phyloP scores from a whole-genome alignment of 257 asterid species.

The Salvia splendens region DNA sequence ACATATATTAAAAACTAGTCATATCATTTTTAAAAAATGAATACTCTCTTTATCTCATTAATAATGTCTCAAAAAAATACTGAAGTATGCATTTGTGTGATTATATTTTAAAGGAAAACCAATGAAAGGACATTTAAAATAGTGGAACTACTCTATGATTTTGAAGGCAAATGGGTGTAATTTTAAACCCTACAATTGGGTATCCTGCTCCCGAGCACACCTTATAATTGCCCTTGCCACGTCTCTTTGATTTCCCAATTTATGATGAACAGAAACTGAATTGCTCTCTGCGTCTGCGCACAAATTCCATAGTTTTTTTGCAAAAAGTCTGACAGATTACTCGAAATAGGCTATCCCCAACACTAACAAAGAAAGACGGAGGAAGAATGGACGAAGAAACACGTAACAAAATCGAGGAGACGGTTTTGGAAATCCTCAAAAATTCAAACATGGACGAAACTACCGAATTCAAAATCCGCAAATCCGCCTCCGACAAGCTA shows the following conservation, averaged over 20 bases:
- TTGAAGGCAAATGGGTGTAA: no score
- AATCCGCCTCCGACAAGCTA: slow-evolving; percentile 75
- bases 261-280: not conserved
- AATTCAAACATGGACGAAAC: slow-evolving; percentile 72
- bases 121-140: no score
- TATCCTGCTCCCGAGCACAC: not conserved
- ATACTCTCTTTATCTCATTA: no score
- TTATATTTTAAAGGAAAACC: no score
- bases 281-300: slow-evolving; percentile 24
- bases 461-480: slow-evolving; percentile 81
- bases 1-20: not conserved
- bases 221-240: not conserved
- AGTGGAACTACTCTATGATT: no score
- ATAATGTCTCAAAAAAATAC: no score
- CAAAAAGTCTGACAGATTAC: not conserved
- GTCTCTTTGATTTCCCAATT: slow-evolving; percentile 18
- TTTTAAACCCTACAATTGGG: no score
- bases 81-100: no score
- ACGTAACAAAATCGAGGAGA: slow-evolving; percentile 52
- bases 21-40: no score
- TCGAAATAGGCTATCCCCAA: not conserved
- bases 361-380: not conserved
- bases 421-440: slow-evolving; percentile 65
- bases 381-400: slow-evolving; percentile 61
- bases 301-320: not conserved